Evolutionary conservation across 441 rosid species (phyloP).

Genomic region (Erodium texanum): DNA sequence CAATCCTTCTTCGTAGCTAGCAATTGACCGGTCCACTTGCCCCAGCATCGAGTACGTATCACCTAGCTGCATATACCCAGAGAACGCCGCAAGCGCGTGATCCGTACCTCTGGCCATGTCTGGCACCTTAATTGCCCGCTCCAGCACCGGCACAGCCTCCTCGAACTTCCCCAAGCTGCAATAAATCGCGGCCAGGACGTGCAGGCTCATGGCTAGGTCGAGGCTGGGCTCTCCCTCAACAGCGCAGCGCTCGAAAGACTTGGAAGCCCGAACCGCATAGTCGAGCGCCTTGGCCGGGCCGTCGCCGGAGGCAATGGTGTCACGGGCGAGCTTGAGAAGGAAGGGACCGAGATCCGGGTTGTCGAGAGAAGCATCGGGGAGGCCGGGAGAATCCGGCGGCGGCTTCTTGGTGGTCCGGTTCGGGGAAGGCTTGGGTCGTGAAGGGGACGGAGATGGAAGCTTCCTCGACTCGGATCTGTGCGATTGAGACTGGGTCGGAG

Average conservation of each 20-base stretch:
- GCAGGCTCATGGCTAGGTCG: slow-evolving; percentile 89
- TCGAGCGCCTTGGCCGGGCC: slow-evolving; percentile 82
- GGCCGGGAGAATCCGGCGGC: slow-evolving; percentile 32
- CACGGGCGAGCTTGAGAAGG: slow-evolving; percentile 81
- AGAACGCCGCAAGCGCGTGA: slow-evolving; percentile 86
- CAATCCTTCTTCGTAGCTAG: slow-evolving; percentile 75
- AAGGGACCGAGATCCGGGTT: slow-evolving; percentile 98
- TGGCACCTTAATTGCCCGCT: slow-evolving; percentile 69
- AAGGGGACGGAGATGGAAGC: slow-evolving; percentile 45
- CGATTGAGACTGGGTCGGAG: slow-evolving; percentile 32
- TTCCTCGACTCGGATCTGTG: slow-evolving; percentile 20
- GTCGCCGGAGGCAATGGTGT: slow-evolving; percentile 85
- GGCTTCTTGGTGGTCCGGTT: slow-evolving; percentile 57
- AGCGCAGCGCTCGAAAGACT: slow-evolving; percentile 77
- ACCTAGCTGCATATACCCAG: slow-evolving; percentile 94
- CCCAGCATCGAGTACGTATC: slow-evolving; percentile 94
- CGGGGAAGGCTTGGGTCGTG: slow-evolving; percentile 79
- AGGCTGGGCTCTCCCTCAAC: slow-evolving; percentile 67
- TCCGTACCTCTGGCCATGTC: slow-evolving; percentile 63
- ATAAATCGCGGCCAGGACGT: slow-evolving; percentile 82
- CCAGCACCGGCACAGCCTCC: slow-evolving; percentile 81
- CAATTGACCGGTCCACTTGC: slow-evolving; percentile 73
- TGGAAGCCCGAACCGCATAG: slow-evolving; percentile 76
- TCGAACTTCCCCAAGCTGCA: slow-evolving; percentile 90
- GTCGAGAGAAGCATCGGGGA: slow-evolving; percentile 65